phyloP scores from a whole-genome alignment of 73 alveolate species.

The Vitrella brassicaformis region DNA sequence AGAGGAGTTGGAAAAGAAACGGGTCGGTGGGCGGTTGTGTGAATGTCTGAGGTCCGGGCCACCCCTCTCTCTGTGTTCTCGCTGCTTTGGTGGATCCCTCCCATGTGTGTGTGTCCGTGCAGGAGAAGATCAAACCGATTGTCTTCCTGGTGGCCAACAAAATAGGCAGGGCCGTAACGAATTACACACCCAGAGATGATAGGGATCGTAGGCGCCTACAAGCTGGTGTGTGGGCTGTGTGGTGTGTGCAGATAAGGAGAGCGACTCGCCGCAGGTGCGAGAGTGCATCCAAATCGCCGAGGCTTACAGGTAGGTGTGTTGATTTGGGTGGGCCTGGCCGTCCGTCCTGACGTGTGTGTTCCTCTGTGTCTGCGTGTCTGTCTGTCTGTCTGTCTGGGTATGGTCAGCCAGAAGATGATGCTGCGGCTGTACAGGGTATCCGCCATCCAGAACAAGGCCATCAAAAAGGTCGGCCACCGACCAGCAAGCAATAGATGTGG shows the following conservation, averaged over 20 bases:
- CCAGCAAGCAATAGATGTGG: too few relatives aligned
- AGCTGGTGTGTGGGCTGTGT: neutral
- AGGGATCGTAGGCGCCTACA: neutral
- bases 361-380: neutral
- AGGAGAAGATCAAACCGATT: neutral
- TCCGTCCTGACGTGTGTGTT: neutral
- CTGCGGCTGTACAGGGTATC: neutral
- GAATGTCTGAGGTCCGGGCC: too few relatives aligned
- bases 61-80: too few relatives aligned
- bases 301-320: too few relatives aligned
- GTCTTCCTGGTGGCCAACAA: neutral
- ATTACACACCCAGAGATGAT: neutral
- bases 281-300: neutral
- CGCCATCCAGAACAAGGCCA: too few relatives aligned
- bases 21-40: neutral
- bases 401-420: neutral
- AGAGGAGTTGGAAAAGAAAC: neutral
- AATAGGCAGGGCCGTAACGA: neutral
- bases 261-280: too few relatives aligned
- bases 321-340: too few relatives aligned
- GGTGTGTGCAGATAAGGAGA: neutral
- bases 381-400: neutral
- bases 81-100: too few relatives aligned
- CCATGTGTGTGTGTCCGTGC: too few relatives aligned
- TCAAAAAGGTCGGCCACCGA: too few relatives aligned